Evolutionary conservation across 306 rosid species (phyloP), one percentile per base, ranked within the genome.

Genomic region (Trifolium subterraneum): DNA sequence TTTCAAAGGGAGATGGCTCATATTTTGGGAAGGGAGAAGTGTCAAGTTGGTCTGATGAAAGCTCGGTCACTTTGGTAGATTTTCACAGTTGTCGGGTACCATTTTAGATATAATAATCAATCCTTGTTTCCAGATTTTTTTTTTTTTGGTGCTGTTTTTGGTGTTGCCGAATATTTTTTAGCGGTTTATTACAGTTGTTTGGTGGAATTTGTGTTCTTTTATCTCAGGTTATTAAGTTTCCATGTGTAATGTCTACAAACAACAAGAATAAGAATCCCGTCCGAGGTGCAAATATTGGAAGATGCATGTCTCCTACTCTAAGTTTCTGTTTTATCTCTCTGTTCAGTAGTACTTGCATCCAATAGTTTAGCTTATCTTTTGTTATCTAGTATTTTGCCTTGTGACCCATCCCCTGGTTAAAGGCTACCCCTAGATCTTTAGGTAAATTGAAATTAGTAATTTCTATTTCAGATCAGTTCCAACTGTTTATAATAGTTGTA

Each of bases 1-100:
- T 56, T 56, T 56, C n/a, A 56, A 56, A 56, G 33, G 33, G 63
- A 54, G 27, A 55, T 22, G 31, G 63, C 63, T 56, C 35, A 23
- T 56, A n/a, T 22, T 56, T 56, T 56, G 63, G 62, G 35, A 9
- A 23, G 8, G 25, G 35, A 56, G 23, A 23, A 56, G 63, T 33
- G 33, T 23, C 9, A 7, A 23, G 63, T 23, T 58, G 33, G 64
- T 58, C 18, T 23, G 16, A 11, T 7, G 3, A 25, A 58, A 58
- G 64, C 18, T 14, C 16, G 7, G 35, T 58, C 18, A 58, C 64
- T 25, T 23, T 14, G 36, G 64, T 9, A 58, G 35, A 58, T 58
- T 58, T 58, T 58, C 61, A 20, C 35, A 12, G 36, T 4, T 2
- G 18, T 25, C 9, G 3, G 10, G 64, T 58, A 8, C 16, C 64